Evolutionary conservation across 768 basidiomycete genomes (phyloP), one percentile per base, ranked within the genome.

Genomic region (Coprinopsis strossmayeri): DNA sequence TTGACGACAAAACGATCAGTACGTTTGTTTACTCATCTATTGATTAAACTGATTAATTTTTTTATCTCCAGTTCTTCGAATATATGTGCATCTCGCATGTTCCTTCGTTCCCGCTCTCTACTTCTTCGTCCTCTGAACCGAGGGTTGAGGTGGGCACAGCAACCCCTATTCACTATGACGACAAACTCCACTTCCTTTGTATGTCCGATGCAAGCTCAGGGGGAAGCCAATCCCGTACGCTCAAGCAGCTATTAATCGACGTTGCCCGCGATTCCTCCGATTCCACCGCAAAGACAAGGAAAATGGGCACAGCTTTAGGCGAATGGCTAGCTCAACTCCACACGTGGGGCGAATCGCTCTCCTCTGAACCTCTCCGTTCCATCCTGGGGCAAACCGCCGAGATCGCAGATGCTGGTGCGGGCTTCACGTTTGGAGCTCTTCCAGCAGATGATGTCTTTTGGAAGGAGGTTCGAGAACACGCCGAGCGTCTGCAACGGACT

Each of bases 281-380:
- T 32, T 17, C n/a, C 27, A 18, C 9, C 9, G 37, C 13, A 5
- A n/a, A n/a, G n/a, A n/a, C n/a, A n/a, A n/a, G n/a, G n/a, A 3
- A 5, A 7, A 45, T 45, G 4, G 43, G 43, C n/a, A 28, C 5
- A 28, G 27, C 11, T 11, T 18, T 45, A 3, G 43, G 43, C 7
- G 43, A 45, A 32, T 45, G 43, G 43, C 28, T 45, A 5, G 43
- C 43, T 3, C 25, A 45, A 32, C 43, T 45, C 9, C 43, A 45
- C 18, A 9, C n/a, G 3, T 45, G 43, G 43, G 43, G 43, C 27
- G 7, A 45, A 45, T 28, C 43, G 4, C 25, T 28, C 27, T 13
- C 43, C 12, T 25, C 43, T 3, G 43, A 7, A 9, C 25, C 25
- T 11, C 25, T 45, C 21, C 43, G 43, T 20, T 7, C 25, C 17